phyloP scores from a whole-genome alignment of 257 asterid species.

The Nicotiana obtusifolia region DNA sequence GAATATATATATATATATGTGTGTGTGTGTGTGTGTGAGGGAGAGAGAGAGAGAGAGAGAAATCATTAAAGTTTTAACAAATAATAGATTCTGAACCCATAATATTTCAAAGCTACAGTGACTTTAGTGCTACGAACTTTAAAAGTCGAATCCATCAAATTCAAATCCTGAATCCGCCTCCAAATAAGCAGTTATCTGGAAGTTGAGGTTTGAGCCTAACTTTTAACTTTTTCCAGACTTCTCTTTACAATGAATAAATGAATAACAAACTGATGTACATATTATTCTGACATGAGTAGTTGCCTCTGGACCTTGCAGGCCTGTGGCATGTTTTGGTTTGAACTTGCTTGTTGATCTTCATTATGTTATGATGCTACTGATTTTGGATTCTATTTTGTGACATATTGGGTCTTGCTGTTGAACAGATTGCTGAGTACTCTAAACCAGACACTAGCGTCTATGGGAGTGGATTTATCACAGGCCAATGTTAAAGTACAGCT shows the following conservation, averaged over 20 bases:
- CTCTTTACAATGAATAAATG: not conserved
- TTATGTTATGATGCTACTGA: not conserved
- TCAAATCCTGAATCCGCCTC: too few species aligned
- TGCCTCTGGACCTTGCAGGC: not conserved
- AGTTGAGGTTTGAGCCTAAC: not conserved
- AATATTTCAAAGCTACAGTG: too few species aligned
- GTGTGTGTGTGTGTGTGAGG: too few species aligned
- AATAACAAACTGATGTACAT: not conserved
- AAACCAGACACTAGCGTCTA: conserved; percentile 42
- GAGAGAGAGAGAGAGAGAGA: too few species aligned
- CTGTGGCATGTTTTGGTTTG: not conserved
- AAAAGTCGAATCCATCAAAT: too few species aligned
- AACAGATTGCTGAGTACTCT: conserved; percentile 44
- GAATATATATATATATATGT: too few species aligned
- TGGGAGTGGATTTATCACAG: conserved; percentile 61
- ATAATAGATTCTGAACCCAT: too few species aligned
- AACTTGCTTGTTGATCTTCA: not conserved
- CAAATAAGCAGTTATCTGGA: not conserved
- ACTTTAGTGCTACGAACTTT: too few species aligned
- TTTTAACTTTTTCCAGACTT: not conserved
- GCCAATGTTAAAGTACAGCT: conserved; percentile 58
- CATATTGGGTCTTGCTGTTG: conserved; percentile 12
- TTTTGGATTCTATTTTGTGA: conserved; percentile 2
- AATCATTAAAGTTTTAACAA: too few species aligned
- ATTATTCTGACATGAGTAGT: not conserved